Percentiles rank a stretch among this genome's conserved stretches.
phyloP scores from a whole-genome alignment of 192 early-diverging fungal species.

The Phycomyces nitens region DNA sequence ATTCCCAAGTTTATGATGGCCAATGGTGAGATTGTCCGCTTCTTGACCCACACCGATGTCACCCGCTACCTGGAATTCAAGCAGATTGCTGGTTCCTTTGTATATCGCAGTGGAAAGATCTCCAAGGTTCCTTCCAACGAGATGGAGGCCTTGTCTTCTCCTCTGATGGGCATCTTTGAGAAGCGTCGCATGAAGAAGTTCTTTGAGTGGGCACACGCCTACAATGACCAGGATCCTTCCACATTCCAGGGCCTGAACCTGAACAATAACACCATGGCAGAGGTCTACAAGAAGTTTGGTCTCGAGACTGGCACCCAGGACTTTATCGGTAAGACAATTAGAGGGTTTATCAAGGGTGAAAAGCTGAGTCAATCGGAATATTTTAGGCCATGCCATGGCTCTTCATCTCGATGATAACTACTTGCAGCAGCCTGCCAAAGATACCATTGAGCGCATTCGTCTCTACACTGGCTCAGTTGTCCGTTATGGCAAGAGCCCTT shows the following conservation, averaged over 20 bases:
- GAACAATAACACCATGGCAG: conserved; percentile 73
- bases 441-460: conserved; percentile 86
- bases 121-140: conserved; percentile 92
- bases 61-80: conserved; percentile 98
- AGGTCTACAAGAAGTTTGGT: conserved; percentile 86
- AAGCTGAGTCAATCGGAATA: background rate
- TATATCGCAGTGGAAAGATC: conserved; percentile 87
- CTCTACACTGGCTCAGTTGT: conserved; percentile 92
- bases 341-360: background rate
- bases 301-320: conserved; percentile 94
- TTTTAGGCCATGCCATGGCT: conserved; percentile 82
- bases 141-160: conserved; percentile 76
- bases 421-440: conserved; percentile 64
- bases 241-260: conserved; percentile 82
- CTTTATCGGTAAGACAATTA: conserved; percentile 58
- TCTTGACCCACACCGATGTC: conserved; percentile 95
- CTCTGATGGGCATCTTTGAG: conserved; percentile 93
- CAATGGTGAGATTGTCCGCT: conserved; percentile 94
- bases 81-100: conserved; percentile 92
- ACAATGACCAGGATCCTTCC: conserved; percentile 73
- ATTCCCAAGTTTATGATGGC: conserved; percentile 99
- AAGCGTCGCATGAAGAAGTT: conserved; percentile 91
- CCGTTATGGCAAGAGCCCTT: conserved; percentile 92
- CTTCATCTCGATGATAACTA: conserved; percentile 91
- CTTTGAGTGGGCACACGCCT: conserved; percentile 91